Conservation (phyloP, 176 grass and related monocot genomes). For the Oryza nivara region DNA sequence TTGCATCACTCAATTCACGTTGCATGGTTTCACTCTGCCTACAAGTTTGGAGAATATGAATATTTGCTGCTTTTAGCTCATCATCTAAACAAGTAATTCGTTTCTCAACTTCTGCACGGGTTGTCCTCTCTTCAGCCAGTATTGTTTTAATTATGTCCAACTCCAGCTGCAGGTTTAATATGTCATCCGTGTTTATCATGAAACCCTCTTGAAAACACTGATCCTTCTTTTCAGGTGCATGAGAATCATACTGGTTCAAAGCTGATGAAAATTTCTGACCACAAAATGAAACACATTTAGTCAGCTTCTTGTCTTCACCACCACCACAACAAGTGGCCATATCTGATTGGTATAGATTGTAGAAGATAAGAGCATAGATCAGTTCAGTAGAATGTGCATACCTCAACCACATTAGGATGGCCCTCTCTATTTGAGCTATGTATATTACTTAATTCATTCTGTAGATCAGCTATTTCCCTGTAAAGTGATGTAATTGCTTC, state of each 20-base stretch:
- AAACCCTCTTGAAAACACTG: constrained; percentile 39
- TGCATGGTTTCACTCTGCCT: constrained; percentile 44
- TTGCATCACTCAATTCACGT: constrained; percentile 59
- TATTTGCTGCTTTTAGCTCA: constrained; percentile 55
- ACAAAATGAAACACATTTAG: constrained; percentile 18
- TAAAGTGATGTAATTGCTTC: constrained; percentile 29
- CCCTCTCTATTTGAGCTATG: constrained; percentile 38
- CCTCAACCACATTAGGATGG: constrained; percentile 39
- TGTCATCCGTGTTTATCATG: constrained; percentile 46
- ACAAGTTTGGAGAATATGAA: constrained; percentile 35
- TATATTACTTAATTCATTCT: constrained; percentile 53
- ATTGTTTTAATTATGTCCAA: constrained; percentile 82
- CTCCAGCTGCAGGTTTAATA: constrained; percentile 74
- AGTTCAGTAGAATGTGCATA: constrained; percentile 36
- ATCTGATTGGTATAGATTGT: background rate
- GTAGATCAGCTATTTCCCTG: constrained; percentile 74
- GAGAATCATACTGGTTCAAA: constrained; percentile 22
- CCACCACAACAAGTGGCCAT: background rate
- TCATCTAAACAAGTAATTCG: constrained; percentile 43
- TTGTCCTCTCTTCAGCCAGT: constrained; percentile 75
- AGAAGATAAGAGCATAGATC: background rate
- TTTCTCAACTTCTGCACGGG: constrained; percentile 46
- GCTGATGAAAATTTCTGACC: constrained; percentile 33
- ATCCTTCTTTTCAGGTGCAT: constrained; percentile 24
- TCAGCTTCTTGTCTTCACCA: constrained; percentile 2